phyloP scores from a whole-genome alignment of 176 grass and related monocot species.

The Eragrostis curvula region DNA sequence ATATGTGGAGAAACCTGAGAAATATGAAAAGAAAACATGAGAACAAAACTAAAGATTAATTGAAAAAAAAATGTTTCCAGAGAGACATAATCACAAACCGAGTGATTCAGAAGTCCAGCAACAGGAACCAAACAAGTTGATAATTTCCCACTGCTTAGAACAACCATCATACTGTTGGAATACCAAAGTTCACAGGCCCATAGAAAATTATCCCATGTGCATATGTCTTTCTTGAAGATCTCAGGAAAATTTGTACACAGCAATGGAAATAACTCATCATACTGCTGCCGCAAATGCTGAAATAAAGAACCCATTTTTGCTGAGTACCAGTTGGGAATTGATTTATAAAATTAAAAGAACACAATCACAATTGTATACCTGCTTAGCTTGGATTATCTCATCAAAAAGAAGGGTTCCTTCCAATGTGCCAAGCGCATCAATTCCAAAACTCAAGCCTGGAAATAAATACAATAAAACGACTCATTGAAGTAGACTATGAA shows the following conservation, averaged over 20 bases:
- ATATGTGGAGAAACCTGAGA: constrained; percentile 77
- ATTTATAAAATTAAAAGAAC: constrained; percentile 15
- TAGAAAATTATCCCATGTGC: constrained; percentile 81
- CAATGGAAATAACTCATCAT: constrained; percentile 72
- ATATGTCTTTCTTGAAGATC: constrained; percentile 73
- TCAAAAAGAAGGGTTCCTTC: constrained; percentile 91
- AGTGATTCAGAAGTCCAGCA: constrained; percentile 86
- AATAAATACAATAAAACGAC: constrained; percentile 39
- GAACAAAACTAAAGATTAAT: not conserved
- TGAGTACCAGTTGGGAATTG: constrained; percentile 4
- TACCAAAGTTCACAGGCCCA: constrained; percentile 97
- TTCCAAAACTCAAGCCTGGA: constrained; percentile 91
- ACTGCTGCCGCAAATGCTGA: constrained; percentile 81
- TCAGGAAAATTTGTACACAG: constrained; percentile 55
- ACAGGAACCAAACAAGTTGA: constrained; percentile 90
- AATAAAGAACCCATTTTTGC: constrained; percentile 39
- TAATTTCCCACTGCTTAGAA: constrained; percentile 79
- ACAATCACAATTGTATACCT: constrained; percentile 50
- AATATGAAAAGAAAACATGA: constrained; percentile 14
- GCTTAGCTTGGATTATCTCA: constrained; percentile 87
- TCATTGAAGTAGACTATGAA: not conserved
- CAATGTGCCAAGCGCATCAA: constrained; percentile 77
- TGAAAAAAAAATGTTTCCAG: not conserved
- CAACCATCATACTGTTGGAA: constrained; percentile 91
- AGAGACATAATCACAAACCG: constrained; percentile 44